A percentile compares a stretch with the other conserved stretches of the same genome.
Evolutionary conservation across 768 basidiomycete species (phyloP).

Genomic region (Austroboletus eburneus): DNA sequence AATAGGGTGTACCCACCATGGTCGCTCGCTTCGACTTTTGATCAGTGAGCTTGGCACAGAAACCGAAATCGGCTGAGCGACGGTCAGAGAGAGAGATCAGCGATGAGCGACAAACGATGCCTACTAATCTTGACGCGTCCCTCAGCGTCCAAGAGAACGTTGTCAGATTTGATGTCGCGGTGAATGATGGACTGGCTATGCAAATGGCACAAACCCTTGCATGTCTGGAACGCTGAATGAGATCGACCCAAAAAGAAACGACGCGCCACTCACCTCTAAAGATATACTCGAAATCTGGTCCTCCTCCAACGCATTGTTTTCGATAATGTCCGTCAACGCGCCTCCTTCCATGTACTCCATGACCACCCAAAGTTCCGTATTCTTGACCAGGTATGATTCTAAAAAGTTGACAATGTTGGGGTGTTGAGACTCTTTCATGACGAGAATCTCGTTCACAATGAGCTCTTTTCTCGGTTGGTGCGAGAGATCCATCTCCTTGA

Average conservation of each 20-base stretch:
- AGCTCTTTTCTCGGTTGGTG: slow-evolving; percentile 96
- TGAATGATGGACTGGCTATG: slow-evolving; percentile 95
- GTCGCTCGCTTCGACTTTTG: slow-evolving; percentile 96
- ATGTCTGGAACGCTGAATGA: slow-evolving; percentile 57
- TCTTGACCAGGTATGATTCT: slow-evolving; percentile 85
- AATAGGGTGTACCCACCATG: slow-evolving; percentile 98
- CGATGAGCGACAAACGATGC: slow-evolving; percentile 29
- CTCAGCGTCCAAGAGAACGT: slow-evolving; percentile 87
- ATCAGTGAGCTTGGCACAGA: slow-evolving; percentile 93
- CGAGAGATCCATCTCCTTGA: slow-evolving; percentile 97
- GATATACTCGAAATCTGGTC: slow-evolving; percentile 93
- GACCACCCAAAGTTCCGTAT: slow-evolving; percentile 91
- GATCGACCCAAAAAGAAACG: slow-evolving; percentile 2
- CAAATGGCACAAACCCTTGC: slow-evolving; percentile 89
- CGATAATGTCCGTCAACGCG: slow-evolving; percentile 95
- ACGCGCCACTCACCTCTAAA: slow-evolving; percentile 78
- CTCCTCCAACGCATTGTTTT: slow-evolving; percentile 92
- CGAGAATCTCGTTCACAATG: slow-evolving; percentile 96
- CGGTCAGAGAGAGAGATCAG: slow-evolving; percentile 2
- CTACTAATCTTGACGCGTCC: slow-evolving; percentile 97
- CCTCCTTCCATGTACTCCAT: slow-evolving; percentile 99
- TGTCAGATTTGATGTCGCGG: slow-evolving; percentile 96
- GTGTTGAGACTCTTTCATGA: slow-evolving; percentile 98
- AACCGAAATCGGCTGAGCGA: slow-evolving; percentile 87
- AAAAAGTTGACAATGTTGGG: slow-evolving; percentile 97